Conservation (phyloP, 2,329 filamentous ascomycete genomes). For the Fusarium gaditjirri region DNA sequence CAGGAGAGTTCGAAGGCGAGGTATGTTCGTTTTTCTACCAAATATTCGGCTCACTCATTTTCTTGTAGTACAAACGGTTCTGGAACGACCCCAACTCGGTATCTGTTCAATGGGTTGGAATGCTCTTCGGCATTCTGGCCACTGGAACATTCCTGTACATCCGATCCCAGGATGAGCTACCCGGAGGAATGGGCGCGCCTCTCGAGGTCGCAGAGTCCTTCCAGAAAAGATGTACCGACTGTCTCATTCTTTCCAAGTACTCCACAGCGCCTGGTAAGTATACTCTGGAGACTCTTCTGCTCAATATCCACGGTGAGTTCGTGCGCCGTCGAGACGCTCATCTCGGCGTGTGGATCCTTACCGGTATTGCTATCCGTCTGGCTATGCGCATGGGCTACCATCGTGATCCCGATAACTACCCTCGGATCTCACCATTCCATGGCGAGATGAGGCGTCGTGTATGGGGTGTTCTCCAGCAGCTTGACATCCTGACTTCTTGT, state of each 20-base stretch:
- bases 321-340: slow-evolving; percentile 25
- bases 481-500: slow-evolving; percentile 27
- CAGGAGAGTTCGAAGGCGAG: slow-evolving; percentile 30
- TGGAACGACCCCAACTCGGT: slow-evolving; percentile 12
- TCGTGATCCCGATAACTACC: slow-evolving; percentile 24
- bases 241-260: slow-evolving; percentile 31
- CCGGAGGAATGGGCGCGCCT: slow-evolving; percentile 11
- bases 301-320: slow-evolving; percentile 33
- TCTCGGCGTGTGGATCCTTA: slow-evolving; percentile 27
- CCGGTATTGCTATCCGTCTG: slow-evolving; percentile 18
- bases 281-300: slow-evolving; percentile 24
- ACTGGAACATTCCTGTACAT: slow-evolving; percentile 28
- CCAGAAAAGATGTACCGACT: slow-evolving; percentile 28
- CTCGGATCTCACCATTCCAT: slow-evolving; percentile 18
- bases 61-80: slow-evolving; percentile 21
- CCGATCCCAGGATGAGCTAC: slow-evolving; percentile 21
- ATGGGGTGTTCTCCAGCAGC: slow-evolving; percentile 22
- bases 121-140: slow-evolving; percentile 28
- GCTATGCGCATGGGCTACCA: slow-evolving; percentile 39
- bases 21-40: not conserved
- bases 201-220: slow-evolving; percentile 18
- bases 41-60: rapidly evolving
- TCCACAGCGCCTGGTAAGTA: slow-evolving; percentile 14
- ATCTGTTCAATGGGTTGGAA: slow-evolving; percentile 25
- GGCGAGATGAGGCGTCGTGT: slow-evolving; percentile 35